phyloP scores from a whole-genome alignment of 2,329 filamentous ascomycete genomes.

The Aphanoascus verrucosus region DNA sequence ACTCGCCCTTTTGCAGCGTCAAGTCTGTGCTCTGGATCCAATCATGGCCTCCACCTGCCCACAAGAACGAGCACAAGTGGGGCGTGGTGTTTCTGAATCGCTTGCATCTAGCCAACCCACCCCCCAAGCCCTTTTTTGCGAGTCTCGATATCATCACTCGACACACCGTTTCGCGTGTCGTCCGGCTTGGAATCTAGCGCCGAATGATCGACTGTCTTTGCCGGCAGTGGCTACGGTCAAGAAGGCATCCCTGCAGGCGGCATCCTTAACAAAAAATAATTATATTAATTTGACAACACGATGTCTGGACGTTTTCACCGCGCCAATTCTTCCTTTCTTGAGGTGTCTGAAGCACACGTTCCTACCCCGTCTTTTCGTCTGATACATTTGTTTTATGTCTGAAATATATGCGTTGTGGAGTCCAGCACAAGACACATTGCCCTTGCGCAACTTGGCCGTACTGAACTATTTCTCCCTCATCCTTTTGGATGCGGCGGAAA shows the following conservation, averaged over 20 bases:
- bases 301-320: not conserved
- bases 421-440: not conserved
- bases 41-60: constrained; percentile 1
- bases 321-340: not conserved
- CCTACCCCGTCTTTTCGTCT: not conserved
- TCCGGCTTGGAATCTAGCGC: not conserved
- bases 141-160: constrained; percentile 6
- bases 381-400: too few species aligned
- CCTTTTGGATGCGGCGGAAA: too few species aligned
- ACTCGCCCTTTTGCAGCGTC: not conserved
- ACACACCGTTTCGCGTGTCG: constrained; percentile 8
- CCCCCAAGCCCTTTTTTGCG: not conserved
- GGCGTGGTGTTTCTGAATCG: constrained; percentile 4
- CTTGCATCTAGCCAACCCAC: constrained; percentile 10
- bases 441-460: not conserved
- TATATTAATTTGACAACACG: not conserved
- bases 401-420: not conserved
- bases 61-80: constrained; percentile 4
- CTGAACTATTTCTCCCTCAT: too few species aligned
- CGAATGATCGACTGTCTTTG: not conserved
- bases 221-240: not conserved
- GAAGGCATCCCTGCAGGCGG: not conserved
- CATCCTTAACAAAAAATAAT: not conserved
- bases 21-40: constrained; percentile 10
- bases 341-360: too few species aligned